phyloP scores from a whole-genome alignment of 495 filamentous ascomycete species.

The Haplographium delicatum region DNA sequence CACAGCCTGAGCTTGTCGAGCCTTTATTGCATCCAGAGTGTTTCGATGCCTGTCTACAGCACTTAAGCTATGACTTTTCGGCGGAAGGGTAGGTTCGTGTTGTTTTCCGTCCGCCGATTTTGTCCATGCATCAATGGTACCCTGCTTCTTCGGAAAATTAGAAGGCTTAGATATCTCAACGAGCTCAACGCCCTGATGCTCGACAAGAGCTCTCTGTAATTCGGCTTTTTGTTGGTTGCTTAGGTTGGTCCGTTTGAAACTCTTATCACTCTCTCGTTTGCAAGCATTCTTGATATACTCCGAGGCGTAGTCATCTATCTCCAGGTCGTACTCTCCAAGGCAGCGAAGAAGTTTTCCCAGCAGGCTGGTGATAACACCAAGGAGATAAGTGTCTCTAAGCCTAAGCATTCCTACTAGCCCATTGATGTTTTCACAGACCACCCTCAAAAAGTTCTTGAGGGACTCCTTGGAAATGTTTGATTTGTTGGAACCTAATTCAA shows the following conservation, averaged over 20 bases:
- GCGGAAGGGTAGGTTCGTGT: conserved; percentile 19
- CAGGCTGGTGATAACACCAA: conserved; percentile 60
- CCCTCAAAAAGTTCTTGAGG: conserved; percentile 48
- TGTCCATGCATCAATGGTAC: conserved; percentile 52
- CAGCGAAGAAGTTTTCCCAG: conserved; percentile 66
- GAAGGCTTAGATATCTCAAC: conserved; percentile 34
- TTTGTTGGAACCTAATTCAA: conserved; percentile 34
- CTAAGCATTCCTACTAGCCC: conserved; percentile 77
- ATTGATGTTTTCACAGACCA: conserved; percentile 58
- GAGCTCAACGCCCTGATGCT: conserved; percentile 55
- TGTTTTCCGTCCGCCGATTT: conserved; percentile 16
- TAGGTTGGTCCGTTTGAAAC: conserved; percentile 61
- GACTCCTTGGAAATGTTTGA: conserved; percentile 28
- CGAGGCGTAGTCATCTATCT: conserved; percentile 55
- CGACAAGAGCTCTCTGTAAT: conserved; percentile 70
- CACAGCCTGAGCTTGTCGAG: conserved; percentile 27
- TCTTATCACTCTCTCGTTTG: conserved; percentile 11
- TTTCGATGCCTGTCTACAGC: conserved; percentile 27
- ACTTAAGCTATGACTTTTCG: not conserved
- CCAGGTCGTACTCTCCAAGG: conserved; percentile 63
- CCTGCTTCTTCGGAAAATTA: conserved; percentile 48
- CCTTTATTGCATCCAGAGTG: conserved; percentile 33
- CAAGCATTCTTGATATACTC: conserved; percentile 50
- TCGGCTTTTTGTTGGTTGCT: conserved; percentile 74
- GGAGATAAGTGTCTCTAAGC: conserved; percentile 78